Conservation (phyloP, 2,329 filamentous ascomycete species). For the Coleophoma cylindrospora region DNA sequence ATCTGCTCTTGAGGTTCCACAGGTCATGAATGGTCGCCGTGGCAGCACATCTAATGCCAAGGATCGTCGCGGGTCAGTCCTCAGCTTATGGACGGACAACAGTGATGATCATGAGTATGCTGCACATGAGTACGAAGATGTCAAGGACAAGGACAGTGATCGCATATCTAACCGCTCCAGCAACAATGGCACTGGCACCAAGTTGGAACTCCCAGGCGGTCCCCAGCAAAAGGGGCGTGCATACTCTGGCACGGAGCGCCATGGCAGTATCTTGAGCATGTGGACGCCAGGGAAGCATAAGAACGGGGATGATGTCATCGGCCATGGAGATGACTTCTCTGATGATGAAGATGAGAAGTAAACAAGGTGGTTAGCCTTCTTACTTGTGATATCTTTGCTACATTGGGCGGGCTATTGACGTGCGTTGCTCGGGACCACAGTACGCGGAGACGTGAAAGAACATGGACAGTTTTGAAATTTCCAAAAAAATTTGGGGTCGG, state of each 20-base stretch:
- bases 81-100: neutral
- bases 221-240: neutral
- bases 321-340: neutral
- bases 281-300: neutral
- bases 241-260: neutral
- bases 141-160: neutral
- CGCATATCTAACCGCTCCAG: neutral
- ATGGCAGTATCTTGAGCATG: neutral
- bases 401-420: no score
- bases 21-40: neutral
- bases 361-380: no score
- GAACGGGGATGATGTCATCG: neutral
- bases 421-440: no score
- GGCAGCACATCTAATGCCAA: neutral
- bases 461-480: no score
- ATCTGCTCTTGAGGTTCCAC: neutral
- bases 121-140: neutral
- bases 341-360: no score
- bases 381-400: no score
- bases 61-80: neutral
- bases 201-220: neutral
- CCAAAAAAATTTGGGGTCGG: no score
- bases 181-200: neutral
- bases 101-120: neutral
- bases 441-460: no score